A percentile compares a stretch with the other conserved stretches of the same genome.
phyloP scores from a whole-genome alignment of 805 yeast species.

The Metschnikowia lochheadii region DNA sequence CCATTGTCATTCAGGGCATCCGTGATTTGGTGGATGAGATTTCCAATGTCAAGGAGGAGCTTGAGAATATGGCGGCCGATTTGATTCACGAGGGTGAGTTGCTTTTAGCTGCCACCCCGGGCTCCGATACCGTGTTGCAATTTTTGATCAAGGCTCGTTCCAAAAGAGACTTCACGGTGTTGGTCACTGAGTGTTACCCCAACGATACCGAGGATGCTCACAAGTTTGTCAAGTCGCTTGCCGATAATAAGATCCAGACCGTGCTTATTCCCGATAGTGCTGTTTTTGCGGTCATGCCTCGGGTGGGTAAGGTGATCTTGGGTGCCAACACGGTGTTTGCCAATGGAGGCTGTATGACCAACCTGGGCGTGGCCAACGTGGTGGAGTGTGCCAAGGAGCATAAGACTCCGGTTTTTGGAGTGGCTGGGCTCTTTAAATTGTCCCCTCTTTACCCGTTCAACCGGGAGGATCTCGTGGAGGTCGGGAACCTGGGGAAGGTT shows the following conservation, averaged over 20 bases:
- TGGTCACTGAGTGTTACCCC: conserved; percentile 90
- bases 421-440: conserved; percentile 88
- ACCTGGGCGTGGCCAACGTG: conserved; percentile 87
- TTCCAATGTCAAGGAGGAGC: conserved; percentile 81
- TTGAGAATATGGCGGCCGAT: conserved; percentile 87
- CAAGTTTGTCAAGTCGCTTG: conserved; percentile 69
- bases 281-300: conserved; percentile 91
- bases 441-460: conserved; percentile 92
- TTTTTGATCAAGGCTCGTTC: conserved; percentile 82
- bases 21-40: conserved; percentile 91
- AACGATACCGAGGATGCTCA: conserved; percentile 78
- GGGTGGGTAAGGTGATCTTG: conserved; percentile 92
- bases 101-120: conserved; percentile 89
- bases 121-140: conserved; percentile 81
- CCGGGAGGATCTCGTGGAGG: conserved; percentile 77
- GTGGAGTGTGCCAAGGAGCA: conserved; percentile 93
- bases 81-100: conserved; percentile 90
- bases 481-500: conserved; percentile 90
- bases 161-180: conserved; percentile 86
- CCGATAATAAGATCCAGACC: conserved; percentile 83
- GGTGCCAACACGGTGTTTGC: conserved; percentile 75
- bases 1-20: conserved; percentile 86
- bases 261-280: conserved; percentile 91
- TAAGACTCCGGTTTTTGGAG: conserved; percentile 93
- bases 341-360: conserved; percentile 85